phyloP scores from a whole-genome alignment of 371 early-diverging fungal genomes.

The Sporodiniella umbellata region DNA sequence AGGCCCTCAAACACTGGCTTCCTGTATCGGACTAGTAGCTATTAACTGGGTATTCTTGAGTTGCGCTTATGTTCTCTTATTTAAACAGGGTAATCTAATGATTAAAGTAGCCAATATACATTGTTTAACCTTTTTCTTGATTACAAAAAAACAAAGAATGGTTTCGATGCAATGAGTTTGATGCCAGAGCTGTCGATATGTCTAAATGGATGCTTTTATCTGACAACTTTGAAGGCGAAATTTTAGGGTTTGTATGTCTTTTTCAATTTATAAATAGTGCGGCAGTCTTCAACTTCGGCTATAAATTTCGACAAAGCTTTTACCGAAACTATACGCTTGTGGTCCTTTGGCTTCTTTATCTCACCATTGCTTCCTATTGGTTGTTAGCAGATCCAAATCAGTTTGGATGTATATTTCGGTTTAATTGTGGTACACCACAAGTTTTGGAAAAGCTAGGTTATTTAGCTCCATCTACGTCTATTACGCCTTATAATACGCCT shows the following conservation, averaged over 20 bases:
- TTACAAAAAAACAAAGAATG: conserved; percentile 25
- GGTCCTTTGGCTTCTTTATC: conserved; percentile 46
- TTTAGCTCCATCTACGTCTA: conserved; percentile 31
- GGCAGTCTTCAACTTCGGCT: conserved; percentile 64
- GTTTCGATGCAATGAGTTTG: conserved; percentile 73
- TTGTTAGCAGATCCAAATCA: conserved; percentile 64
- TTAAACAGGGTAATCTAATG: conserved; percentile 44
- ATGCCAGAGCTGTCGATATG: conserved; percentile 55
- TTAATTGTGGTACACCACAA: conserved; percentile 66
- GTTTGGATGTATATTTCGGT: conserved; percentile 62
- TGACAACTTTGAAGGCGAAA: conserved; percentile 70
- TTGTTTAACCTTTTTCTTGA: no score
- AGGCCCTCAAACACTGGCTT: conserved; percentile 64
- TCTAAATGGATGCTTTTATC: conserved; percentile 73
- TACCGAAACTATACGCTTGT: conserved; percentile 59
- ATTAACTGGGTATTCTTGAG: conserved; percentile 63
- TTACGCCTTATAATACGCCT: conserved; percentile 53
- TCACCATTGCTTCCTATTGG: conserved; percentile 53
- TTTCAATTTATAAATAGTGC: conserved; percentile 64
- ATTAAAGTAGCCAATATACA: no score
- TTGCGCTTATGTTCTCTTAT: conserved; percentile 51
- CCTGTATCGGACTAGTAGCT: conserved; percentile 60
- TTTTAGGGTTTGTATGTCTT: conserved; percentile 49
- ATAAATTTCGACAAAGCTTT: conserved; percentile 55
- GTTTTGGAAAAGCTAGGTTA: conserved; percentile 44